phyloP scores from a whole-genome alignment of 2,329 filamentous ascomycete species.

The Fusarium mexicanum region DNA sequence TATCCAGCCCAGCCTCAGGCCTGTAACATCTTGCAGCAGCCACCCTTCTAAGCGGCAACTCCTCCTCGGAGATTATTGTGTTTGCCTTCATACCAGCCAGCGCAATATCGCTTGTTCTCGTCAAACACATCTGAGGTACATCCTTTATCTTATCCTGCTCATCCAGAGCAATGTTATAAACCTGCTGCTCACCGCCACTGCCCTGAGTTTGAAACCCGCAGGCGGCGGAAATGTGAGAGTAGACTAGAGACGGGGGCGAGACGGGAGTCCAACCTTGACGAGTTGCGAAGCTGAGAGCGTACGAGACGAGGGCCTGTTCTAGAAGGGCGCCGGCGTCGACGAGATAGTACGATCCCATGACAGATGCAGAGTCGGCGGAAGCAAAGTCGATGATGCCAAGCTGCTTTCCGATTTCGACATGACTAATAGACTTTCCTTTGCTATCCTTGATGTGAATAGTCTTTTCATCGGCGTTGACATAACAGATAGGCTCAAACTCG shows the following conservation, averaged over 20 bases:
- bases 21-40: neutral
- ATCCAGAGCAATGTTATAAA: neutral
- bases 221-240: neutral
- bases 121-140: neutral
- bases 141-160: neutral
- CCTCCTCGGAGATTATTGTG: neutral
- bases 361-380: accelerated
- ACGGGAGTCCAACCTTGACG: neutral
- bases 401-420: neutral
- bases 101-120: neutral
- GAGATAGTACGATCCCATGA: neutral
- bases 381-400: neutral
- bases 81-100: neutral
- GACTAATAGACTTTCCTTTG: neutral
- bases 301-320: neutral
- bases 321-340: neutral
- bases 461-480: neutral
- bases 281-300: neutral
- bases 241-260: neutral
- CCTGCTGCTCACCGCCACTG: neutral
- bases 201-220: accelerated
- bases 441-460: neutral
- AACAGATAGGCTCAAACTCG: neutral
- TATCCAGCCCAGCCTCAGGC: accelerated
- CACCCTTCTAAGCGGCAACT: neutral